Conservation (phyloP, 768 basidiomycete species). For the Gloeostereum incarnatum region DNA sequence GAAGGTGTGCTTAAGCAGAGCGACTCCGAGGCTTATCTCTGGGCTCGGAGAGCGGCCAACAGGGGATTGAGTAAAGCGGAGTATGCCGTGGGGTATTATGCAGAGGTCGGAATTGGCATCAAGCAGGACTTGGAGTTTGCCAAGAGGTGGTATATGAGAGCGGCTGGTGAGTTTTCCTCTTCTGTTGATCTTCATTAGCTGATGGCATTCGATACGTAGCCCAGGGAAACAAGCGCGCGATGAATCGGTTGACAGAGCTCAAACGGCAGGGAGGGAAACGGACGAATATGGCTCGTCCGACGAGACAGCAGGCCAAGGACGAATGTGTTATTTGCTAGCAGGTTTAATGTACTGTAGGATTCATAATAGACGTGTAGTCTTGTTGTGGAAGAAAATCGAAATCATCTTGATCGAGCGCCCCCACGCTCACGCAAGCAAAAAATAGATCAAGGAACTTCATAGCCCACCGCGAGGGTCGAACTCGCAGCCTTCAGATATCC, state of each 20-base stretch:
- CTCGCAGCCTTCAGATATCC: conserved; percentile 73
- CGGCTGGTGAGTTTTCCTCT: conserved; percentile 67
- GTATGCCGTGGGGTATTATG: conserved; percentile 98
- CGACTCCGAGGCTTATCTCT: conserved; percentile 97
- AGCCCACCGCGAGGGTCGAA: conserved; percentile 83
- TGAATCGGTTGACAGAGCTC: conserved; percentile 92
- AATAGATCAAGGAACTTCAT: no score
- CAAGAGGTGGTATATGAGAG: conserved; percentile 98
- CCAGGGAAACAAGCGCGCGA: conserved; percentile 97
- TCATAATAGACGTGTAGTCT: no score
- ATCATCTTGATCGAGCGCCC: no score
- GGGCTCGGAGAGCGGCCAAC: conserved; percentile 94
- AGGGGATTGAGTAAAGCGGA: conserved; percentile 96
- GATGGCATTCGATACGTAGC: conserved; percentile 36
- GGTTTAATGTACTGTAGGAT: no score
- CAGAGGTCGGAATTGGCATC: conserved; percentile 95
- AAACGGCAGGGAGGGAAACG: conserved; percentile 82
- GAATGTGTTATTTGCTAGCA: conserved; percentile 78
- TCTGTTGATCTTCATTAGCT: conserved; percentile 4
- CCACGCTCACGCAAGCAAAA: no score
- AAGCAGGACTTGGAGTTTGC: conserved; percentile 95
- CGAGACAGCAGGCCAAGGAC: conserved; percentile 87
- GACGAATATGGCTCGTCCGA: conserved; percentile 72
- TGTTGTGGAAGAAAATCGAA: no score
- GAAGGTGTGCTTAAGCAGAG: conserved; percentile 96